Conservation (phyloP, 2,329 filamentous ascomycete species). For the Diatrype stigma region DNA sequence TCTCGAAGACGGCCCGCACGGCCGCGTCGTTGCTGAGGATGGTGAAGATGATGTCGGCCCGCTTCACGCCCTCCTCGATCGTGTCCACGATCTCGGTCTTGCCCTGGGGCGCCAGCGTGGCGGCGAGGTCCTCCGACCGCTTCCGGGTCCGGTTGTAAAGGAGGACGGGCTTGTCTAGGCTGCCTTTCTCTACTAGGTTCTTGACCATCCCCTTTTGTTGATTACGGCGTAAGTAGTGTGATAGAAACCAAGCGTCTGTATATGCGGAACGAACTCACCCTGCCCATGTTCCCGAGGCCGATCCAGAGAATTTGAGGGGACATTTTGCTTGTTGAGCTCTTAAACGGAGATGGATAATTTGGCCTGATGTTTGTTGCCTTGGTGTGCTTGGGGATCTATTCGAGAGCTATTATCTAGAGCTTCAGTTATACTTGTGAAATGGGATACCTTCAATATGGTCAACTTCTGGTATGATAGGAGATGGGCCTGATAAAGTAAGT, state of each 20-base stretch:
- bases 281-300: slow-evolving; percentile 84
- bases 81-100: slow-evolving; percentile 62
- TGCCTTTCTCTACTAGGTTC: slow-evolving; percentile 76
- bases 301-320: slow-evolving; percentile 68
- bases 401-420: no score
- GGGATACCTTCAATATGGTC: no score
- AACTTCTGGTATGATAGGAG: no score
- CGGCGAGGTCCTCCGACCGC: slow-evolving; percentile 60
- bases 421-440: neutral
- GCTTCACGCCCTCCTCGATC: slow-evolving; percentile 61
- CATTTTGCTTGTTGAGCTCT: slow-evolving; percentile 34
- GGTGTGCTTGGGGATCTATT: neutral
- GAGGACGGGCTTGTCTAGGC: slow-evolving; percentile 66
- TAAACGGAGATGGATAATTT: no score
- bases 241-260: neutral
- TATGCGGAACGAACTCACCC: slow-evolving; percentile 46
- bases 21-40: slow-evolving; percentile 77
- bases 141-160: slow-evolving; percentile 75
- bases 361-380: neutral
- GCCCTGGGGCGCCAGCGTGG: slow-evolving; percentile 52
- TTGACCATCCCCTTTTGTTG: slow-evolving; percentile 72
- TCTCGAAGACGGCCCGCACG: slow-evolving; percentile 57
- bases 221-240: slow-evolving; percentile 6
- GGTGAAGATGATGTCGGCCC: slow-evolving; percentile 75
- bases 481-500: no score